Base-by-base conservation (phyloP, 768 basidiomycete genomes). In the Pleurotus citrinopileatus region DNA sequence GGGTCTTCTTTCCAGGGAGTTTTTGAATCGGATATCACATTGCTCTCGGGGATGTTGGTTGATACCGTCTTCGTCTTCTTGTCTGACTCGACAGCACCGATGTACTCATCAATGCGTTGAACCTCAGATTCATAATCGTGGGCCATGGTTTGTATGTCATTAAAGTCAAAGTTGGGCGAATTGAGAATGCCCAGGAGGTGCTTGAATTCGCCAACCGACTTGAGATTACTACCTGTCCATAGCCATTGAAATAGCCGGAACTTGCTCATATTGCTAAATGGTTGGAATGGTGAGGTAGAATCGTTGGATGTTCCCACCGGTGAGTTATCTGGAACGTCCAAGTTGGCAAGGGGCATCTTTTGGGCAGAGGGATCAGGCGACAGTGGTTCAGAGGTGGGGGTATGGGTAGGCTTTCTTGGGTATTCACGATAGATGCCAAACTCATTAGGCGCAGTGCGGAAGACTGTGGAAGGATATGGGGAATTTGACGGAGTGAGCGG, bases 1-100 rank as follows among this genome's bases (percentile, higher is more conserved):
- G 60, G 43, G 0, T 45, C 37, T 19, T 62, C 56, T 1, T 54
- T 58, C 68, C 64, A 68, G 4, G 59, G 45, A 27, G 45, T n/a
- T n/a, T n/a, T n/a, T n/a, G n/a, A n/a, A n/a, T n/a, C n/a, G n/a
- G n/a, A n/a, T n/a, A n/a, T n/a, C n/a, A n/a, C n/a, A n/a, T n/a
- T n/a, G 1, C 4, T 4, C 42, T 43, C 17, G 2, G n/a, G 0
- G 20, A 6, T 12, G 2, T n/a, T 43, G 19, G 20, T 13, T 9
- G 7, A 13, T 43, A 4, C 42, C 13, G 29, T 32, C 15, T 20
- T 3, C 42, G 22, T 10, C 42, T 3, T 46, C 27, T 9, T 15
- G 7, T 8, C n/a, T 25, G 10, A 4, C 9, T 2, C 12, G 45
- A 8, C 13, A 4, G n/a, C 45, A 12, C 27, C 4, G 12, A 47